Base-by-base conservation (phyloP, 495 filamentous ascomycete species). In the Aeminium ludgeri region DNA sequence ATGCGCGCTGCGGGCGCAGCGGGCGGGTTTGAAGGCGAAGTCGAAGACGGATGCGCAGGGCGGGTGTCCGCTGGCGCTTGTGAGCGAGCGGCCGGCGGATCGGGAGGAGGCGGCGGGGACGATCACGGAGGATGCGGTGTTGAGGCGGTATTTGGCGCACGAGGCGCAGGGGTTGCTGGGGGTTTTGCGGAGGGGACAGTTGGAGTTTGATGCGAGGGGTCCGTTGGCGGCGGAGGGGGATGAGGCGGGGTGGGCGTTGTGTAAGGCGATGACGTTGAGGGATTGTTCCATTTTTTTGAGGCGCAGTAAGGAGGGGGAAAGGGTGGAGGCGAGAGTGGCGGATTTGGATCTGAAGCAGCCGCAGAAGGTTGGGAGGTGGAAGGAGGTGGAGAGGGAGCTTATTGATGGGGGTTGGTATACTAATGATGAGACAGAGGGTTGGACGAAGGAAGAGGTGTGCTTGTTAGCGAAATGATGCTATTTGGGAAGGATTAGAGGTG, bases 331-430 rank as follows among this genome's bases (percentile, higher is more conserved):
- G 29, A 73, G 78, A 36, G 61, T 97, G 1, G 86, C 78, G 0
- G 89, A 97, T 58, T 63, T 95, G 32, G 89, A 97, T 56, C 66
- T 82, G 50, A 97, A 97, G 62, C 76, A 73, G n/a, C 61, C 69
- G 11, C 63, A 64, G 3, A 72, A 68, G 10, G 56, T 73, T 31
- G 54, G 62, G 18, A 80, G 87, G 48, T 97, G 89, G 89, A 57
- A 63, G 44, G 60, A 60, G 5, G 57, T 70, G 3, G 86, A 94
- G 59, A 48, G 52, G 36, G 55, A 58, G 12, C 55, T 95, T 41
- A 67, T 77, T 36, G 59, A 72, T 1, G 76, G 69, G 8, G 84
- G 82, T 10, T 94, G 80, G 73, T 94, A 94, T 58, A 56, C 54
- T 17, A 73, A 69, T 11, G 57, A 43, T 8, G 41, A 48, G 25